These are phyloP conservation scores for Phlebiopsis flavidoalba DNA, from an alignment of 768 basidiomycete genomes.

Conservation along the genomic window DNA sequence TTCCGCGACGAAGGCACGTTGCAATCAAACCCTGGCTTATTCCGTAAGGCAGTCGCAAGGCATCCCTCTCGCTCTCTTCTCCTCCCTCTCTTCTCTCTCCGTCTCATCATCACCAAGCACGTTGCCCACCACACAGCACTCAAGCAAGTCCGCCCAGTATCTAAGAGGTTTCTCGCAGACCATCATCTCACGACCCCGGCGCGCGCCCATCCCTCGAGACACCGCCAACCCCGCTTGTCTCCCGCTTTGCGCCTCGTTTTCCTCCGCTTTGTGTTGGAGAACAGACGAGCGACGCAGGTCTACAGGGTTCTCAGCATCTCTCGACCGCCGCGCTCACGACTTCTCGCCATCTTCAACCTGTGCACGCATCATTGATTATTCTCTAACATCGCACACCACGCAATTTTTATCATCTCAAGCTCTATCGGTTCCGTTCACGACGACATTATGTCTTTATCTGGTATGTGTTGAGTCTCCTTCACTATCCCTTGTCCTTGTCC, in stretches of 20 bases:
- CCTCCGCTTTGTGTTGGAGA: not conserved
- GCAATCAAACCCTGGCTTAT: conserved; percentile 59
- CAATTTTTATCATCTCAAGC: conserved; percentile 42
- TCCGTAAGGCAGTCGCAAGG: conserved; percentile 42
- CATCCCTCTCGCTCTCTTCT: conserved; percentile 49
- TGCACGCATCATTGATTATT: conserved; percentile 45
- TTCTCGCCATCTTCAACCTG: conserved; percentile 34
- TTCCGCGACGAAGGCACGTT: conserved; percentile 67
- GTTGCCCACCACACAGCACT: not conserved
- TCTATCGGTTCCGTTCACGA: conserved; percentile 35
- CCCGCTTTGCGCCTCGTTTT: conserved; percentile 25
- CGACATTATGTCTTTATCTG: conserved; percentile 51
- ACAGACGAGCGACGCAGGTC: not conserved
- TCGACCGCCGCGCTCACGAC: conserved; percentile 21
- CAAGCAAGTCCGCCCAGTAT: not conserved
- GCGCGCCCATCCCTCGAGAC: not conserved
- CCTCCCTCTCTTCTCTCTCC: conserved; percentile 30
- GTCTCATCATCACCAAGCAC: not conserved
- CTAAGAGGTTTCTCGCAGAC: not conserved
- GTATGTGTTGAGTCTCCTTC: conserved; percentile 21
- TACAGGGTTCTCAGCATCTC: conserved; percentile 47
- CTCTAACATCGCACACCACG: conserved; percentile 33
- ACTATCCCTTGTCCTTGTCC: conserved; percentile 26
- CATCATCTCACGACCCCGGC: conserved; percentile 8
- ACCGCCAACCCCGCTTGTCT: conserved; percentile 5